Conservation (phyloP, 2,329 filamentous ascomycete species). For the Verticillium albo-atrum region DNA sequence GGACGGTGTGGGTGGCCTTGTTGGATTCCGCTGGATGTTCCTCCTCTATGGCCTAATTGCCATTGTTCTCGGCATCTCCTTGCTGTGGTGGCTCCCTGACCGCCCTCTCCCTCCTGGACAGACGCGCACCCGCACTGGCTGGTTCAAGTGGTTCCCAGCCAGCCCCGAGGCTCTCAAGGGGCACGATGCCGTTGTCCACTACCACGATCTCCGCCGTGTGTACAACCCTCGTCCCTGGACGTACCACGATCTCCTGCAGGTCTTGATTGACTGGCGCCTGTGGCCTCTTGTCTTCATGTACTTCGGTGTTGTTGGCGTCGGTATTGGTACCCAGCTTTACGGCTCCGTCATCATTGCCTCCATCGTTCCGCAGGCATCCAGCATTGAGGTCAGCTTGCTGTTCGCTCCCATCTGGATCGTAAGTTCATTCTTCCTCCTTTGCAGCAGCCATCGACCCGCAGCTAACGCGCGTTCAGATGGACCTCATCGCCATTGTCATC, state of each 20-base stretch:
- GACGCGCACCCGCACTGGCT: constrained; percentile 40
- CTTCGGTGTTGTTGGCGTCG: constrained; percentile 89
- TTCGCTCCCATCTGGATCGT: constrained; percentile 92
- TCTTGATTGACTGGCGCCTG: constrained; percentile 80
- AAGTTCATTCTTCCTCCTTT: constrained; percentile 29
- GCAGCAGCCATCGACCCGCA: not conserved
- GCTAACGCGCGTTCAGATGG: constrained; percentile 52
- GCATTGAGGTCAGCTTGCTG: constrained; percentile 72
- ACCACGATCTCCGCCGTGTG: constrained; percentile 74
- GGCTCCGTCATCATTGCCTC: constrained; percentile 79
- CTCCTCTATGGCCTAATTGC: constrained; percentile 77
- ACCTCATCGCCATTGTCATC: constrained; percentile 80
- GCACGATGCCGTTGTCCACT: constrained; percentile 76
- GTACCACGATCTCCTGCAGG: constrained; percentile 61
- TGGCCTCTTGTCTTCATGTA: constrained; percentile 90
- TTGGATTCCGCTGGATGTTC: constrained; percentile 92
- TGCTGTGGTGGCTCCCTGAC: constrained; percentile 91
- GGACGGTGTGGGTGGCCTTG: constrained; percentile 71
- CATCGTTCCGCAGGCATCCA: constrained; percentile 69
- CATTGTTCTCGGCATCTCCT: constrained; percentile 62
- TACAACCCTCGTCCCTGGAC: constrained; percentile 75
- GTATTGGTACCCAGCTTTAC: constrained; percentile 85
- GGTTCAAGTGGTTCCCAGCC: constrained; percentile 62
- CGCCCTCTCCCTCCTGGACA: constrained; percentile 73
- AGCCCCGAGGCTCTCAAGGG: constrained; percentile 69